A percentile compares a stretch with the other conserved stretches of the same genome.
phyloP scores from a whole-genome alignment of 345 rosid species.

The Eucalyptus cloeziana region DNA sequence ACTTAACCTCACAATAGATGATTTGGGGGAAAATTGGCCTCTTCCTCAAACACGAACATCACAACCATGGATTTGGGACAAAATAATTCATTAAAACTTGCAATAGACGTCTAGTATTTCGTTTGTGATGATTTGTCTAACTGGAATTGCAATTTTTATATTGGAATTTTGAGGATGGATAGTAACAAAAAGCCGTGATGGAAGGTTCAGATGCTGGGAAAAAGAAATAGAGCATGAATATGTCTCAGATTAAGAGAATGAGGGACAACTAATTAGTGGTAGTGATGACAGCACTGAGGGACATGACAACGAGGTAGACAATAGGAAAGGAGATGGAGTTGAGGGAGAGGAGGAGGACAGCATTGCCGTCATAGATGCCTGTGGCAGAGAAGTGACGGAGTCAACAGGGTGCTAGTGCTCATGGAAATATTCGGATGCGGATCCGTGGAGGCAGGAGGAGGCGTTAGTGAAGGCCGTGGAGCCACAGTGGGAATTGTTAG shows the following conservation, averaged over 20 bases:
- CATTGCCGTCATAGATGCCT: constrained; percentile 78
- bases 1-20: background rate
- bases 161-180: background rate
- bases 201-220: background rate
- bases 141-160: background rate
- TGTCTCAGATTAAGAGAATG: background rate
- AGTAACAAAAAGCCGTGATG: background rate
- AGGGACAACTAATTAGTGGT: constrained; percentile 25
- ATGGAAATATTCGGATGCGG: constrained; percentile 9
- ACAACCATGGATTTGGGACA: background rate
- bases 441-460: constrained; percentile 42
- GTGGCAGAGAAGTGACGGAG: constrained; percentile 39
- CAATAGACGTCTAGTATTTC: background rate
- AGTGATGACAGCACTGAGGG: constrained; percentile 75
- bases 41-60: background rate
- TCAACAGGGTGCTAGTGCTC: constrained; percentile 70
- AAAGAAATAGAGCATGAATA: background rate
- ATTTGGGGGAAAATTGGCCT: background rate
- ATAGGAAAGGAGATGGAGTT: constrained; percentile 79
- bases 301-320: constrained; percentile 84
- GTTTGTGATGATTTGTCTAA: background rate
- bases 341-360: constrained; percentile 71
- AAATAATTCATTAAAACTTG: background rate
- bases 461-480: constrained; percentile 76
- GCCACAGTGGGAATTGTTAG: constrained; percentile 39